Evolutionary conservation across 495 filamentous ascomycete species (phyloP), one percentile per base, ranked within the genome.

Genomic region (Xylaria bambusicola): DNA sequence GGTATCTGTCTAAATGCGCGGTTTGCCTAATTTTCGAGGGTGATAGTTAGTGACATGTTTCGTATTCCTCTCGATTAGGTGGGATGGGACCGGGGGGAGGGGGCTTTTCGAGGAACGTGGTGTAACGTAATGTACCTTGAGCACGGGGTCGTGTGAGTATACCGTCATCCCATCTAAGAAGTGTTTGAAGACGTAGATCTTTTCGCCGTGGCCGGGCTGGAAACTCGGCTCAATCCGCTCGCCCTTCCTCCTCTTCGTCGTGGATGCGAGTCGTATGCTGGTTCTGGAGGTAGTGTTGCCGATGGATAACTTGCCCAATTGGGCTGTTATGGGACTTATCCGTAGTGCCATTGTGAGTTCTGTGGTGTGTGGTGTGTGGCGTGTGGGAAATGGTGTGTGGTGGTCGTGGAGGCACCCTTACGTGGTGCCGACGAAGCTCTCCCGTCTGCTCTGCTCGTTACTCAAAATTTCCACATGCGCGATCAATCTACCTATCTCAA

Each of bases 101-200:
- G n/a, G n/a, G n/a, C n/a, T n/a, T n/a, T n/a, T n/a, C n/a, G n/a
- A n/a, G n/a, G n/a, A n/a, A n/a, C n/a, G n/a, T n/a, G 29, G 29
- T 33, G 29, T 10, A 33, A 17, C 2, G 45, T 18, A 48, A 48
- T 80, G 66, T 76, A 96, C 92, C 64, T 89, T 84, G 35, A 96
- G 65, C 26, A 82, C 74, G 48, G 84, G 84, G 6, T 76, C 82
- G 62, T 92, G 75, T 5, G 91, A 93, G 72, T 95, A 96, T 46
- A 97, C 75, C 27, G 94, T 86, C 71, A 93, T 86, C 52, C 92
- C 90, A 35, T 88, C 88, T 58, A 86, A 79, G 57, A 92, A 80
- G 73, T 98, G 87, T 71, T 82, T 82, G 76, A 88, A 96, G 70
- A 91, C 80, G 76, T 84, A 98, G 75, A 98, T 89, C 67, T 89